Evolutionary conservation across 208 protist species (phyloP).

Genomic region (Leishmania arabica): DNA sequence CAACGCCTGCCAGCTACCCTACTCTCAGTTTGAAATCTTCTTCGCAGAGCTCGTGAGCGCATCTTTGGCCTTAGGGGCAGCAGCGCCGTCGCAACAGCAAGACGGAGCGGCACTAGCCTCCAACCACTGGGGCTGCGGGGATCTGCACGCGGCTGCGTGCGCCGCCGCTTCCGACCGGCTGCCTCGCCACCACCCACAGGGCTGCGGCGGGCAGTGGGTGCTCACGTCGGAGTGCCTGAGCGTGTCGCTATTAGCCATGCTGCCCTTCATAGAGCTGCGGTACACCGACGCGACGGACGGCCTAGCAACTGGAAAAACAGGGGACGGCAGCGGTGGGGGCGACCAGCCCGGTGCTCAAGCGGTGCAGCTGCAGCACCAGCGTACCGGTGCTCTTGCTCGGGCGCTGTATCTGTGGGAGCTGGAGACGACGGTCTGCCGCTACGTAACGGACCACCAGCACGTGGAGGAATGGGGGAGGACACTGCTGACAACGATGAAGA

Average conservation of each 20-base stretch:
- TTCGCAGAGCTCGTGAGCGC: constrained; percentile 39
- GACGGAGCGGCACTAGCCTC: background rate
- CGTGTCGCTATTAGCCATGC: constrained; percentile 26
- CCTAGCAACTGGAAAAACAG: background rate
- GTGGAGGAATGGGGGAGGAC: constrained; percentile 22
- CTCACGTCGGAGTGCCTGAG: constrained; percentile 36
- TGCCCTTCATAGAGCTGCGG: constrained; percentile 29
- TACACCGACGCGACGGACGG: background rate
- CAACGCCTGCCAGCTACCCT: constrained; percentile 34
- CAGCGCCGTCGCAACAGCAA: background rate
- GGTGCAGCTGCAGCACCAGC: constrained; percentile 24
- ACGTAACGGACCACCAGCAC: constrained; percentile 17
- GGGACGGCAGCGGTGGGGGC: background rate
- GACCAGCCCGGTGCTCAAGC: background rate
- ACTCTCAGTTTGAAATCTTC: constrained; percentile 35
- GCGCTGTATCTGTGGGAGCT: constrained; percentile 28
- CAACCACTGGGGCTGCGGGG: constrained; percentile 3
- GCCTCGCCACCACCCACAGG: constrained; percentile 27
- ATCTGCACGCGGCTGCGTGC: constrained; percentile 6
- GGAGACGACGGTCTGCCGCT: constrained; percentile 20
- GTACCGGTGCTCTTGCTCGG: constrained; percentile 25
- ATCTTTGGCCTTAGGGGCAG: constrained; percentile 1
- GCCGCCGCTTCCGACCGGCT: constrained; percentile 10
- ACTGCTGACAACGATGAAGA: constrained; percentile 12
- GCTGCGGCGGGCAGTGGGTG: constrained; percentile 26